Evolutionary conservation across 441 rosid genomes (phyloP), one percentile per base, ranked within the genome.

Genomic region (Syzygium syzygioides): DNA sequence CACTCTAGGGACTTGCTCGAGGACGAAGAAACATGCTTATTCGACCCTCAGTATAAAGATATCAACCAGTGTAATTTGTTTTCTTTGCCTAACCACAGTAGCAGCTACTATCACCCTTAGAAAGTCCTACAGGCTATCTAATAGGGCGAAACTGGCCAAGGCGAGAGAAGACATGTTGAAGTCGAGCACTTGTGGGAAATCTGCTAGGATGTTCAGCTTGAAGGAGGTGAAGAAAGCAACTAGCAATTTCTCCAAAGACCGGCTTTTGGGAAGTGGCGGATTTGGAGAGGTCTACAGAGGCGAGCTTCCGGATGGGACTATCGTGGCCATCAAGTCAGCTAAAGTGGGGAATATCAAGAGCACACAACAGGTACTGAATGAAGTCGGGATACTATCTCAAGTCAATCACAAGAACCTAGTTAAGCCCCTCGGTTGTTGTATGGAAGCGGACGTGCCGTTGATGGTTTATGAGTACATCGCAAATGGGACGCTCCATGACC

Each of bases 231-330:
- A 94, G 92, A 96, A 94, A 89, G 96, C 98, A 85, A 96, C 98
- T 3, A 92, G 93, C 50, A 90, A 88, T 89, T 96, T 96, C 92
- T 93, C 96, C 7, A 79, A 28, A 84, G 95, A 94, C 83, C 93
- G 94, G 90, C 18, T 96, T 89, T 87, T 96, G 71, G 99, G 98
- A 19, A 93, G 91, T 26, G 99, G 99, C 5, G 98, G 98, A 30
- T 96, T 94, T 71, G 98, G 98, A 37, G 94, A 93, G 90, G 98
- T 96, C 68, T 95, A 94, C 92, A 96, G 91, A 87, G 97, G 97
- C 17, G 93, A 93, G 92, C 95, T 96, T 85, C 89, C 88, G 17
- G 96, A 94, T 90, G 96, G 98, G 83, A 94, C 94, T 13, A 59
- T 91, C 14, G 96, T 96, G 62, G 98, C 98, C 32, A 93, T 96